Conservation (phyloP, 768 basidiomycete genomes). For the Suillus cothurnatus region DNA sequence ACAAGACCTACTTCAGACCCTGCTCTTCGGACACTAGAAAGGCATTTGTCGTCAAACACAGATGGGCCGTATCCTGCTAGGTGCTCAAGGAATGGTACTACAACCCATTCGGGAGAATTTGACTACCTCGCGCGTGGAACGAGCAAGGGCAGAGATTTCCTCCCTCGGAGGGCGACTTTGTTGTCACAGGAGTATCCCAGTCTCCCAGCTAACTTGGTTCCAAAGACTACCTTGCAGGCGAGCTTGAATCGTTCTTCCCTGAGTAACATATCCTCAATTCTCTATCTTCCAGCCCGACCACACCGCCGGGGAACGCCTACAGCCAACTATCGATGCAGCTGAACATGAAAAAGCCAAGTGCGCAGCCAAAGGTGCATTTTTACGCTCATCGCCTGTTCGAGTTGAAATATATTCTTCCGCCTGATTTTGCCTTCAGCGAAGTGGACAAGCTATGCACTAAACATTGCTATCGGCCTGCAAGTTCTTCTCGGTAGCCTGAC, state of each 20-base stretch:
- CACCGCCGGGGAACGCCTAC: constrained; percentile 49
- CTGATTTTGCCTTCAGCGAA: constrained; percentile 13
- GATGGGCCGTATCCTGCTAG: not conserved
- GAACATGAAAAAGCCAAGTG: constrained; percentile 44
- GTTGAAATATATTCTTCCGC: not conserved
- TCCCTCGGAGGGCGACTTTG: not conserved
- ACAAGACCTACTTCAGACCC: not conserved
- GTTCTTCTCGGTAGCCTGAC: constrained; percentile 30
- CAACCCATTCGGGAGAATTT: not conserved
- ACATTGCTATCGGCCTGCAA: constrained; percentile 29
- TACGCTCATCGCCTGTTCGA: not conserved
- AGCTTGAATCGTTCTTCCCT: not conserved
- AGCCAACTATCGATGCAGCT: constrained; percentile 51
- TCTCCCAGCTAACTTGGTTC: not conserved
- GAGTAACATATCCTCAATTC: not conserved
- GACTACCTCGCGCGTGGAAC: not conserved
- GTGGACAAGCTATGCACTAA: constrained; percentile 17
- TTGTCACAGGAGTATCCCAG: not conserved
- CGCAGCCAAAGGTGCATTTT: constrained; percentile 38
- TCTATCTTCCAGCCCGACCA: not conserved
- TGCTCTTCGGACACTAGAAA: not conserved
- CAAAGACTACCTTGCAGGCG: not conserved
- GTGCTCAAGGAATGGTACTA: not conserved
- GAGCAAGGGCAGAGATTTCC: not conserved
- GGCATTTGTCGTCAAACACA: not conserved